Evolutionary conservation across 345 rosid genomes (phyloP).

Genomic region (Hirschfeldia incana): DNA sequence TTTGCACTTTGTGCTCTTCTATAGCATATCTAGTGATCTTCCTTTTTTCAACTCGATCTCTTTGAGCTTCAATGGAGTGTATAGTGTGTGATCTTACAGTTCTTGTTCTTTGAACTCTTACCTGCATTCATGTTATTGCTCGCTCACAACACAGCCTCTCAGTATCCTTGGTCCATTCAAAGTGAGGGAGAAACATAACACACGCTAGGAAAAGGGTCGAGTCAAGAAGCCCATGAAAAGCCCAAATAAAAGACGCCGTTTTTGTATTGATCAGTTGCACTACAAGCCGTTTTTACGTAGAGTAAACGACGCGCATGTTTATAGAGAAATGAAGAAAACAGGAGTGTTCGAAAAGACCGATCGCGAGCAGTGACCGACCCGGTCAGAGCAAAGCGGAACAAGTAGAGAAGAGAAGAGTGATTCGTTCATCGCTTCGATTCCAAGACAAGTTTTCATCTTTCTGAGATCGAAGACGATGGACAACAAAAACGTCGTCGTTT

Average conservation of each 20-base stretch:
- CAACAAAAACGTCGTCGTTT: slow-evolving; percentile 78
- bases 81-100: too few relatives aligned
- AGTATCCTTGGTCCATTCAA: neutral
- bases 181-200: neutral
- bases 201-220: neutral
- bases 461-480: slow-evolving; percentile 51
- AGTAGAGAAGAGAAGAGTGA: slow-evolving; percentile 5
- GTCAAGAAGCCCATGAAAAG: slow-evolving; percentile 13
- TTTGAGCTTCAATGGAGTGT: neutral
- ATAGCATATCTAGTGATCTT: neutral
- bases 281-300: neutral
- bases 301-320: slow-evolving; percentile 21
- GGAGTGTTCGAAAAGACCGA: neutral
- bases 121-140: slow-evolving; percentile 3
- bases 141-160: too few relatives aligned
- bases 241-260: neutral
- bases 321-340: slow-evolving; percentile 5
- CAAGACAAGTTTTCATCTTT: neutral
- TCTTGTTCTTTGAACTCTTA: too few relatives aligned
- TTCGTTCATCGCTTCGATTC: slow-evolving; percentile 29
- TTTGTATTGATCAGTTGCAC: neutral
- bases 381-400: slow-evolving; percentile 18
- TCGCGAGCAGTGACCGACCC: slow-evolving; percentile 27
- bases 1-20: neutral
- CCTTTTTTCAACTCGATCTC: neutral